Conservation (phyloP, 2,329 filamentous ascomycete genomes). For the Clarireedia homoeocarpa region DNA sequence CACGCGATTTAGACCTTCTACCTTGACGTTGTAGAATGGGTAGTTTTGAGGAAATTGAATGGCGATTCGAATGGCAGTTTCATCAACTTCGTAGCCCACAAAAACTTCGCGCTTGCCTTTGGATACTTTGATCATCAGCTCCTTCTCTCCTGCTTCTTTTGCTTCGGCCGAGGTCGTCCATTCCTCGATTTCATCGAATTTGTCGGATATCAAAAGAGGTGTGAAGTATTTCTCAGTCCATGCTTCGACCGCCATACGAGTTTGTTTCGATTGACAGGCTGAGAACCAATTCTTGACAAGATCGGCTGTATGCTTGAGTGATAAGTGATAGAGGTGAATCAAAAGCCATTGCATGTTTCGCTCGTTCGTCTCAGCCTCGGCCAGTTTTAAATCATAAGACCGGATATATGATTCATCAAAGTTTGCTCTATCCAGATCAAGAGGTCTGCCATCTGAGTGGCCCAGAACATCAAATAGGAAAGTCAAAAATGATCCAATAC, state of each 20-base stretch:
- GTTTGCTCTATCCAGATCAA: conserved; percentile 63
- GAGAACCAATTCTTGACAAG: conserved; percentile 82
- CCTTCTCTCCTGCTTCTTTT: conserved; percentile 41
- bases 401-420: conserved; percentile 51
- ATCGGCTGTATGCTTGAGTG: conserved; percentile 67
- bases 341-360: conserved; percentile 76
- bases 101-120: conserved; percentile 66
- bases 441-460: conserved; percentile 62
- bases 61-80: conserved; percentile 74
- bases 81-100: conserved; percentile 81
- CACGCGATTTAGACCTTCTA: conserved; percentile 72
- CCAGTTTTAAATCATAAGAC: conserved; percentile 44
- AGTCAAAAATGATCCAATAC: conserved; percentile 60
- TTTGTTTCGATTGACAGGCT: conserved; percentile 72
- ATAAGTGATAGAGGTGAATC: conserved; percentile 77
- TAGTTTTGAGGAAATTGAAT: conserved; percentile 75
- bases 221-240: conserved; percentile 88
- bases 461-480: conserved; percentile 83
- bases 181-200: conserved; percentile 56
- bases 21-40: conserved; percentile 70
- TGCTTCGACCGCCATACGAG: conserved; percentile 65
- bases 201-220: conserved; percentile 56
- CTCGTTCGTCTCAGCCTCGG: conserved; percentile 54
- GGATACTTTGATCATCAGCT: conserved; percentile 62
- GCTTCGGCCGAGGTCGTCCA: conserved; percentile 54